phyloP scores from a whole-genome alignment of 2,329 filamentous ascomycete species.

The Aureobasidium uvarum region DNA sequence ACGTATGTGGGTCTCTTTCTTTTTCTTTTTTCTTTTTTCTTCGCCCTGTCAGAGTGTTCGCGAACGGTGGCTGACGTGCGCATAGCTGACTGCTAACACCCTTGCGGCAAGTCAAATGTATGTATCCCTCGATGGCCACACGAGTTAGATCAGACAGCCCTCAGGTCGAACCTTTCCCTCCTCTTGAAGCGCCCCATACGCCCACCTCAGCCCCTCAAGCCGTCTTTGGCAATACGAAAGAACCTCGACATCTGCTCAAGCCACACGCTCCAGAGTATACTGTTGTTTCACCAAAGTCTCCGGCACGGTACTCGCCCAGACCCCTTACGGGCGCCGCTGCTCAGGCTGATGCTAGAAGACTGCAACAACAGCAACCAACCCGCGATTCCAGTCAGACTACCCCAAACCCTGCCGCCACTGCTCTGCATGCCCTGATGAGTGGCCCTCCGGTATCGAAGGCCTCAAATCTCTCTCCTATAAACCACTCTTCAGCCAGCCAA shows the following conservation, averaged over 20 bases:
- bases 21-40: neutral
- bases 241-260: conserved; percentile 33
- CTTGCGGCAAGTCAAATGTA: conserved; percentile 26
- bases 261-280: conserved; percentile 31
- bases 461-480: conserved; percentile 46
- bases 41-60: neutral
- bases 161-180: conserved; percentile 42
- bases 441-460: conserved; percentile 44
- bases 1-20: conserved; percentile 13
- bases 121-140: conserved; percentile 43
- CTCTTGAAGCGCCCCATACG: conserved; percentile 43
- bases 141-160: conserved; percentile 47
- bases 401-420: conserved; percentile 49
- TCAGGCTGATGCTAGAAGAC: conserved; percentile 49
- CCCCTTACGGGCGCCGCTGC: conserved; percentile 51
- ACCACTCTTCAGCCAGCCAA: conserved; percentile 48
- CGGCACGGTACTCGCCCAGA: conserved; percentile 43
- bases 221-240: conserved; percentile 30
- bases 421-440: conserved; percentile 48
- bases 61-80: conserved; percentile 4
- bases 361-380: conserved; percentile 40
- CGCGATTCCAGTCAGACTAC: conserved; percentile 45
- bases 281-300: conserved; percentile 34
- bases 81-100: conserved; percentile 26
- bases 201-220: conserved; percentile 37